Percentiles rank a stretch among this genome's conserved stretches.
Conservation (phyloP, 192 early-diverging fungal species). For the Rhizophagus clarus region DNA sequence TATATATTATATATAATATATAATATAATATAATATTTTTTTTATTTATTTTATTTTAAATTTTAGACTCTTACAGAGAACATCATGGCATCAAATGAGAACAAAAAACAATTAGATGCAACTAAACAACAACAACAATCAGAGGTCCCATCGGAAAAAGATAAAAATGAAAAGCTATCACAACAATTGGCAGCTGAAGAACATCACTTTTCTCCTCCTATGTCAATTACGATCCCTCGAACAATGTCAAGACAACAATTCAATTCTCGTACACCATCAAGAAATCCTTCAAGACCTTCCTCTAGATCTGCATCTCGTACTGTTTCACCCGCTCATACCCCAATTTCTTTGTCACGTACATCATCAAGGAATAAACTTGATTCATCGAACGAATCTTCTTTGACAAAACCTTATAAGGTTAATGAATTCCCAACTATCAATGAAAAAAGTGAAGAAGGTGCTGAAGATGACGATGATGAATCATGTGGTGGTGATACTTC, state of each 20-base stretch:
- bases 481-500: conserved; percentile 26
- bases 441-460: conserved; percentile 7
- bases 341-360: conserved; percentile 19
- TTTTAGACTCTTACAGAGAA: conserved; percentile 30
- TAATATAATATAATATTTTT: neutral
- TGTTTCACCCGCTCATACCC: conserved; percentile 29
- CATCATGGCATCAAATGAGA: conserved; percentile 25
- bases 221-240: conserved; percentile 20
- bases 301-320: conserved; percentile 32
- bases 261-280: conserved; percentile 20
- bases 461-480: conserved; percentile 19
- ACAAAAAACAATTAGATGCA: conserved; percentile 21
- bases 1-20: too few species aligned
- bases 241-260: conserved; percentile 35
- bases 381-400: conserved; percentile 23
- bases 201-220: neutral
- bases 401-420: conserved; percentile 26
- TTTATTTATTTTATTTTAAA: neutral
- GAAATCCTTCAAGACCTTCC: conserved; percentile 16
- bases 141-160: neutral
- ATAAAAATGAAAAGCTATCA: neutral
- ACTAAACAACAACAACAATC: neutral
- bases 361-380: neutral
- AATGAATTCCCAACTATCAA: conserved; percentile 35
- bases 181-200: neutral